Evolutionary conservation across 2,329 filamentous ascomycete genomes (phyloP).

Genomic region (Talaromyces sp.): DNA sequence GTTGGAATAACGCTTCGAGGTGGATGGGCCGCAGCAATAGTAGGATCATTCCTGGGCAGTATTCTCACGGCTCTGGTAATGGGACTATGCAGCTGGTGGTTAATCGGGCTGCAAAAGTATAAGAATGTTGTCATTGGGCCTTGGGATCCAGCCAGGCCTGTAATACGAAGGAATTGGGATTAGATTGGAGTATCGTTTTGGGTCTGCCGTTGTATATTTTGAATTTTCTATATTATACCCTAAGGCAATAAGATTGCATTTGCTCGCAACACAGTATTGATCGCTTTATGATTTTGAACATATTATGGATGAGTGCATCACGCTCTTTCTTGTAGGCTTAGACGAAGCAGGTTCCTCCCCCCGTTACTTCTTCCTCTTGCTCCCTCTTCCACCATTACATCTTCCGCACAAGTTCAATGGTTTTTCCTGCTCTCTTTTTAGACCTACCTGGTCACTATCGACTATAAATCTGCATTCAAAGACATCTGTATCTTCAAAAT

Average conservation of each 20-base stretch:
- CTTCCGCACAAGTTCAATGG: too few species aligned
- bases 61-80: conserved; percentile 72
- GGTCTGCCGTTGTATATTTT: background rate
- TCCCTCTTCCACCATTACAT: too few species aligned
- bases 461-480: too few species aligned
- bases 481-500: too few species aligned
- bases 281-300: background rate
- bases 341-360: background rate
- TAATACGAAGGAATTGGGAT: conserved; percentile 41
- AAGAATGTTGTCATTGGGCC: conserved; percentile 98
- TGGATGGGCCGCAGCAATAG: conserved; percentile 53
- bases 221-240: background rate
- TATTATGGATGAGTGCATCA: too few species aligned
- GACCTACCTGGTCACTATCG: too few species aligned
- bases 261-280: background rate
- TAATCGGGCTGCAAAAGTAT: conserved; percentile 95
- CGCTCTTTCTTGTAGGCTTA: too few species aligned
- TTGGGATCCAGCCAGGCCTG: conserved; percentile 89
- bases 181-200: conserved; percentile 15
- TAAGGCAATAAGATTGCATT: background rate
- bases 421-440: too few species aligned
- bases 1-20: conserved; percentile 60
- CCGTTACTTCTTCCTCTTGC: too few species aligned
- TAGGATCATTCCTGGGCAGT: conserved; percentile 73
- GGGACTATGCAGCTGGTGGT: conserved; percentile 95